phyloP scores from a whole-genome alignment of 257 asterid species.

The Petrea volubilis region DNA sequence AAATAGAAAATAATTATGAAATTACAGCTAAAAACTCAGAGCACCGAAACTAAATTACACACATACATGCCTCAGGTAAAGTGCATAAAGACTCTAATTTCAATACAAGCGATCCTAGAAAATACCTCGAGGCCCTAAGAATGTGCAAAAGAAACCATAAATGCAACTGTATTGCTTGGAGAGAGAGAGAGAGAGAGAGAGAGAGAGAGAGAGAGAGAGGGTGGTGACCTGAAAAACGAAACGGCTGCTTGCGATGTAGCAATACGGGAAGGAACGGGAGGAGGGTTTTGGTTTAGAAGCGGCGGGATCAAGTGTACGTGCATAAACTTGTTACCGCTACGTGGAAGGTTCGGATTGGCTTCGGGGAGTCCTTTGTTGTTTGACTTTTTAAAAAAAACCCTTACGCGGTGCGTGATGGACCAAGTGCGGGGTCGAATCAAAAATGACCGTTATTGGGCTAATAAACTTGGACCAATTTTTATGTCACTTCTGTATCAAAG shows the following conservation, averaged over 20 bases:
- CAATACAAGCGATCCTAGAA: neutral
- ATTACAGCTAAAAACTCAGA: neutral
- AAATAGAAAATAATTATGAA: neutral
- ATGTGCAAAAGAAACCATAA: neutral
- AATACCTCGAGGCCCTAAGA: neutral
- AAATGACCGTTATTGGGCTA: too few species aligned
- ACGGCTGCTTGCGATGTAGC: slow-evolving; percentile 29
- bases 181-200: neutral
- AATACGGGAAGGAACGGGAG: neutral
- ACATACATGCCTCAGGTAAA: neutral
- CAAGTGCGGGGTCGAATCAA: too few species aligned
- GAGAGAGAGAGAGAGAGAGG: slow-evolving; percentile 19
- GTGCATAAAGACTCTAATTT: slow-evolving; percentile 10
- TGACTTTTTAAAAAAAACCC: neutral
- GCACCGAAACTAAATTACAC: neutral
- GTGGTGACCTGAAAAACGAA: slow-evolving; percentile 18
- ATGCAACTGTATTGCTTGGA: neutral
- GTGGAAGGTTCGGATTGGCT: neutral
- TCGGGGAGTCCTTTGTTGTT: neutral
- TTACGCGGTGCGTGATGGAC: too few species aligned
- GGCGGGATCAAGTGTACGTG: neutral
- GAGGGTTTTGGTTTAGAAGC: slow-evolving; percentile 33
- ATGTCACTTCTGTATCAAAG: neutral
- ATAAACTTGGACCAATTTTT: neutral
- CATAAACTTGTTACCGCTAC: neutral